Conservation (phyloP, 2,329 filamentous ascomycete genomes). For the Myriangium duriaei region DNA sequence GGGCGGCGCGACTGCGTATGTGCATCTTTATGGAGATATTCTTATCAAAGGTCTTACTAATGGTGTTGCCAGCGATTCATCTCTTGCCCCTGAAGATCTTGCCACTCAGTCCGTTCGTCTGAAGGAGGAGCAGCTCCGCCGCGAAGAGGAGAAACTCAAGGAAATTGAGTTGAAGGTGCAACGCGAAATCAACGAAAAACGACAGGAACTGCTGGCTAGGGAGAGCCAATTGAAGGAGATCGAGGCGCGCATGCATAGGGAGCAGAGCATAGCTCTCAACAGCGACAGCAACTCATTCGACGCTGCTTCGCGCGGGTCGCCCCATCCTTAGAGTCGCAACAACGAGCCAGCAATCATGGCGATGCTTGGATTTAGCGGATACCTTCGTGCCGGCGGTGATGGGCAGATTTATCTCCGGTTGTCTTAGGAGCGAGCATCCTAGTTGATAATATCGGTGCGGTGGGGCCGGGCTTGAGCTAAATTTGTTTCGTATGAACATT, state of each 20-base stretch:
- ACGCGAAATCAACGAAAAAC: slow-evolving; percentile 99
- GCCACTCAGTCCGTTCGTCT: slow-evolving; percentile 94
- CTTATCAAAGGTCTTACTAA: slow-evolving; percentile 15
- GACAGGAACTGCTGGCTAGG: slow-evolving; percentile 91
- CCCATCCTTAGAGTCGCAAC: not conserved
- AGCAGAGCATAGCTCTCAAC: slow-evolving; percentile 16
- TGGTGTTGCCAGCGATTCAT: slow-evolving; percentile 48
- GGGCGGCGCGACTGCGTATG: slow-evolving; percentile 75
- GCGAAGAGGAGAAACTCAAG: slow-evolving; percentile 98
- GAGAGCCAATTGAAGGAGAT: slow-evolving; percentile 99
- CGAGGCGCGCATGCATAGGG: slow-evolving; percentile 86
- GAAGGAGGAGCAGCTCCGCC: slow-evolving; percentile 98
- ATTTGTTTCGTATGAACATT: not conserved
- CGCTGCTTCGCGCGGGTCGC: slow-evolving; percentile 13
- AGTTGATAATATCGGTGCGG: slow-evolving; percentile 6
- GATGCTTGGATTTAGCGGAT: not conserved
- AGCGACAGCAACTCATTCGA: slow-evolving; percentile 14
- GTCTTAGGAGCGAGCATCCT: slow-evolving; percentile 8
- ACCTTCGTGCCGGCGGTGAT: slow-evolving; percentile 1
- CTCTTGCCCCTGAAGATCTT: slow-evolving; percentile 95
- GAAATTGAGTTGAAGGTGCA: slow-evolving; percentile 99
- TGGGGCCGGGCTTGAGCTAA: too few species aligned
- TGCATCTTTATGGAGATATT: slow-evolving; percentile 23
- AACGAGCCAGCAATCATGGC: not conserved
- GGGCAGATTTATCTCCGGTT: slow-evolving; percentile 7